Evolutionary conservation across 768 basidiomycete species (phyloP).

Genomic region (Serendipita sp.): DNA sequence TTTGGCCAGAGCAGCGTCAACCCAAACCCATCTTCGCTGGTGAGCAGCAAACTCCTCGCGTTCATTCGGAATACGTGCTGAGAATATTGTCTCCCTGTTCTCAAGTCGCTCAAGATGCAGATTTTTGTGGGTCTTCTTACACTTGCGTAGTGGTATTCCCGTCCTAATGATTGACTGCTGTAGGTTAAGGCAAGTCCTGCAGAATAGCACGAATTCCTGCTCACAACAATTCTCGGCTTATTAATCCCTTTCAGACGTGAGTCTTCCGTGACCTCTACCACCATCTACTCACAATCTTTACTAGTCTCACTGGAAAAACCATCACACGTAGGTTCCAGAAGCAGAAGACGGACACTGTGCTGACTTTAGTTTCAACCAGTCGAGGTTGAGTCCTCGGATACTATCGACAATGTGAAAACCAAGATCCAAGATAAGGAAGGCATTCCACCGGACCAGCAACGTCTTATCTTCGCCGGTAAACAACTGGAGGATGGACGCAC

Average conservation of each 20-base stretch:
- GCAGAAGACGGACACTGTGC: background rate
- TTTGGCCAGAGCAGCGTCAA: background rate
- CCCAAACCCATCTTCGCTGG: background rate
- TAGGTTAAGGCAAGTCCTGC: background rate
- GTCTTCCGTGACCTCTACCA: background rate
- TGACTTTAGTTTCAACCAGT: conserved; percentile 18
- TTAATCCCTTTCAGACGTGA: background rate
- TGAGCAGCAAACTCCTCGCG: background rate
- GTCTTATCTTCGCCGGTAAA: conserved; percentile 94
- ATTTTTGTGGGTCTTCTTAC: conserved; percentile 46
- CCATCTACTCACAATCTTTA: conserved; percentile 13
- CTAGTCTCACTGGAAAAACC: conserved; percentile 87
- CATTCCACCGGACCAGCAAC: conserved; percentile 90
- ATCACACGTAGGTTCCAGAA: conserved; percentile 49
- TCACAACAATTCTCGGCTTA: background rate
- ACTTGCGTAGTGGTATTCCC: background rate
- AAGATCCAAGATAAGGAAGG: conserved; percentile 71
- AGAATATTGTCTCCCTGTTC: background rate
- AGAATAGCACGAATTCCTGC: background rate
- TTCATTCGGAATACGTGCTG: background rate
- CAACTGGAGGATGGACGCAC: conserved; percentile 98
- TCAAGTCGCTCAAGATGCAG: conserved; percentile 29
- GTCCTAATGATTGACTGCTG: background rate
- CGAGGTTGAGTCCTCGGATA: conserved; percentile 94
- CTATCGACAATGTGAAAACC: conserved; percentile 89